phyloP scores from a whole-genome alignment of 306 rosid species.

The Quillaja saponaria region DNA sequence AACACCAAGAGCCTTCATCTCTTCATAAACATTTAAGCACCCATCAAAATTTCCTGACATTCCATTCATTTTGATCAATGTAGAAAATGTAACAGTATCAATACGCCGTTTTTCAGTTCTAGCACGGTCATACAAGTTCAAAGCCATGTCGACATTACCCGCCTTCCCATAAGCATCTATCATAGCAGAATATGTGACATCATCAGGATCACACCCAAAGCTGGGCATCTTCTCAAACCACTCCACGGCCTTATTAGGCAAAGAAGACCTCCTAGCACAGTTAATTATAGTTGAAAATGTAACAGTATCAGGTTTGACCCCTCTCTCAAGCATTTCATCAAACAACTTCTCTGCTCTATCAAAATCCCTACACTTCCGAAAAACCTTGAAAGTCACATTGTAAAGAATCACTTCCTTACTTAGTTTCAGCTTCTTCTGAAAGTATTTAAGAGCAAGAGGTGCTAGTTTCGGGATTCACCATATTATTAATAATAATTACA shows the following conservation, averaged over 20 bases:
- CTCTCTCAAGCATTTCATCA: conserved; percentile 72
- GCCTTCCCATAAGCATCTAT: conserved; percentile 73
- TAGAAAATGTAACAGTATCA: conserved; percentile 53
- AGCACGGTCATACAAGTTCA: conserved; percentile 70
- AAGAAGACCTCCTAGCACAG: conserved; percentile 55
- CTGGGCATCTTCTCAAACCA: conserved; percentile 80
- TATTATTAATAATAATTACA: conserved; percentile 52
- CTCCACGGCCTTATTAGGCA: conserved; percentile 68
- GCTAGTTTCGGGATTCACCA: conserved; percentile 61
- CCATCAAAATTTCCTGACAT: conserved; percentile 67
- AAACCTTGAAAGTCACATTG: conserved; percentile 70
- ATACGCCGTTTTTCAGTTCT: conserved; percentile 74
- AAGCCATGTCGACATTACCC: conserved; percentile 71
- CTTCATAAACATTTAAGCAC: conserved; percentile 74
- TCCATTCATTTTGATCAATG: conserved; percentile 74
- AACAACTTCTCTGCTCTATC: conserved; percentile 80
- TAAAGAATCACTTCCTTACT: conserved; percentile 52
- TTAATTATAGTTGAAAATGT: conserved; percentile 75
- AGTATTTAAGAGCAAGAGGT: conserved; percentile 49
- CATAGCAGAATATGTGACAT: conserved; percentile 56
- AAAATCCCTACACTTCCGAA: conserved; percentile 51
- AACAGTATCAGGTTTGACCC: conserved; percentile 59
- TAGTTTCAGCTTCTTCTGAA: conserved; percentile 39
- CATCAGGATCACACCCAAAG: conserved; percentile 63
- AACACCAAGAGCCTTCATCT: conserved; percentile 77